Evolutionary conservation across 1,139 yeast genomes (phyloP).

Genomic region (Kodamaea fungicola): DNA sequence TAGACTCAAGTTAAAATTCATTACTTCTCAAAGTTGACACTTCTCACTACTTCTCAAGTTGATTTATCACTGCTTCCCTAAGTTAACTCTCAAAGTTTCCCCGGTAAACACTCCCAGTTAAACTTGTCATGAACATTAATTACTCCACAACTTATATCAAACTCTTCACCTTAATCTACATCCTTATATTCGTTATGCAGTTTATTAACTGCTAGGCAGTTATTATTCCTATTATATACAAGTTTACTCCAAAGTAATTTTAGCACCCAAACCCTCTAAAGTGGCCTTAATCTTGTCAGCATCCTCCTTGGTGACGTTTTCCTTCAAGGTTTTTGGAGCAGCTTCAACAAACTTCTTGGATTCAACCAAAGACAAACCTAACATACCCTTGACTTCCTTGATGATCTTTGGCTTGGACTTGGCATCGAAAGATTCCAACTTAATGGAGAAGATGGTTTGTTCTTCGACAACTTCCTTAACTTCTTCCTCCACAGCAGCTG

Average conservation of each 20-base stretch:
- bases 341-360: constrained; percentile 96
- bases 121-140: no score
- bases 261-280: constrained; percentile 93
- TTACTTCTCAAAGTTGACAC: no score
- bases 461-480: constrained; percentile 82
- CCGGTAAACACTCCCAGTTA: no score
- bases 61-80: no score
- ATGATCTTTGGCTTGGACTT: constrained; percentile 96
- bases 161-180: no score
- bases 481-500: constrained; percentile 73
- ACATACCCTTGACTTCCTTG: constrained; percentile 89
- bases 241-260: constrained; percentile 74
- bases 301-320: constrained; percentile 82
- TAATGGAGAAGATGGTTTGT: constrained; percentile 88
- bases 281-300: constrained; percentile 91
- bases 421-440: constrained; percentile 90
- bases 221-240: constrained; percentile 11
- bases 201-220: no score
- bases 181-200: no score
- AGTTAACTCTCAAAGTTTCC: no score
- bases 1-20: no score
- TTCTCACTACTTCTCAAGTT: no score
- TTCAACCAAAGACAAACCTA: constrained; percentile 92
- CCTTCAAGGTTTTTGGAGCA: constrained; percentile 92
- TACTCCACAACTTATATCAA: no score